These are phyloP conservation scores for Eucalyptus regnans DNA, from an alignment of 345 rosid species.

Conservation along the genomic window DNA sequence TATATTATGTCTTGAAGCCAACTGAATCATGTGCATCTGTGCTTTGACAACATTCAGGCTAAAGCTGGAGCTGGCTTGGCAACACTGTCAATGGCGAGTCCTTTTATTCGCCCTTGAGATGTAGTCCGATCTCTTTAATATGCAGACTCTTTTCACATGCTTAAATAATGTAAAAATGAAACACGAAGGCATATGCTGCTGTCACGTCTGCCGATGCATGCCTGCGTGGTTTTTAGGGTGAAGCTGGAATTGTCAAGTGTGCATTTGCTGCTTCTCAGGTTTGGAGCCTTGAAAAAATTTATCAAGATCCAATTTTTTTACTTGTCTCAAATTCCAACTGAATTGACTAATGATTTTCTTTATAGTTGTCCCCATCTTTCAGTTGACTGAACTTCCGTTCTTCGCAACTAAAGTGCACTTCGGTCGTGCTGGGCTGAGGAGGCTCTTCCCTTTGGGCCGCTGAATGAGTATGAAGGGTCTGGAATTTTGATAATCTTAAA, in stretches of 20 bases:
- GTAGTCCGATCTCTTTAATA: no score
- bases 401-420: constrained; percentile 61
- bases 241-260: constrained; percentile 27
- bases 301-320: no score
- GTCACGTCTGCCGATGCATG: constrained; percentile 90
- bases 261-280: constrained; percentile 27
- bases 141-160: no score
- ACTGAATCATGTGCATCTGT: no score
- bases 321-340: constrained; percentile 1
- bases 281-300: not conserved
- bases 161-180: no score
- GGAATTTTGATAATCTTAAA: not conserved
- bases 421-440: constrained; percentile 62
- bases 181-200: constrained; percentile 78
- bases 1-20: no score
- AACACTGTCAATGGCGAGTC: constrained; percentile 1
- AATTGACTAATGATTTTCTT: not conserved
- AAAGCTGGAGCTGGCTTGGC: constrained; percentile 95
- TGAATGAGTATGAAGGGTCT: constrained; percentile 79
- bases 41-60: constrained; percentile 27
- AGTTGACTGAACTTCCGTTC: constrained; percentile 94
- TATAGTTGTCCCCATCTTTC: not conserved
- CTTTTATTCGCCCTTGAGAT: no score
- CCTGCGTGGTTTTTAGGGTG: constrained; percentile 72
- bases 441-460: constrained; percentile 63